Conservation (phyloP, 2,329 filamentous ascomycete genomes). For the Graphiopsis chlorocephala region DNA sequence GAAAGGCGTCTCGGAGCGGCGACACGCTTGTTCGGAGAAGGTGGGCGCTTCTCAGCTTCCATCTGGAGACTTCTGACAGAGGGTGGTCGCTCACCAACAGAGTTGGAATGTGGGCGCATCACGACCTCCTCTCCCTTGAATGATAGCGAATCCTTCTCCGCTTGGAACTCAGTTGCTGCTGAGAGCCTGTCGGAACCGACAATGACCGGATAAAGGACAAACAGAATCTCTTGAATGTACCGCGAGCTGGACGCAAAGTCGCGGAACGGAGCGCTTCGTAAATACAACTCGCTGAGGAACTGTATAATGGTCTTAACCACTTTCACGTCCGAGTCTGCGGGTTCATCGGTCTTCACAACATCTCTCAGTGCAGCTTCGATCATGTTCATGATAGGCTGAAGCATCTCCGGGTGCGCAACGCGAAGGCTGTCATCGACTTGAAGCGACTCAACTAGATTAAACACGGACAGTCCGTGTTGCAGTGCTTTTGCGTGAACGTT, state of each 20-base stretch:
- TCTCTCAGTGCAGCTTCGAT: constrained; percentile 78
- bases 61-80: constrained; percentile 68
- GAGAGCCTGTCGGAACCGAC: constrained; percentile 81
- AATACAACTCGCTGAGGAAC: constrained; percentile 76
- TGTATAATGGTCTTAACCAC: constrained; percentile 74
- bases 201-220: constrained; percentile 80
- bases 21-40: constrained; percentile 44
- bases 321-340: constrained; percentile 49
- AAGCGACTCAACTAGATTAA: constrained; percentile 72
- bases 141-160: constrained; percentile 72
- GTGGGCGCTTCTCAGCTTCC: constrained; percentile 45
- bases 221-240: constrained; percentile 76
- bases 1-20: constrained; percentile 74
- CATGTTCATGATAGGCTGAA: constrained; percentile 81
- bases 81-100: constrained; percentile 55
- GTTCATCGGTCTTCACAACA: constrained; percentile 58
- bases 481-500: constrained; percentile 70
- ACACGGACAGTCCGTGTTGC: constrained; percentile 71
- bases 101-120: constrained; percentile 69
- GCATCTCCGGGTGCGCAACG: constrained; percentile 72
- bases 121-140: constrained; percentile 86
- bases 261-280: constrained; percentile 71
- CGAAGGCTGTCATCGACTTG: constrained; percentile 55
- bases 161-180: constrained; percentile 82
- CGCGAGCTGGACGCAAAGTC: constrained; percentile 79